Evolutionary conservation across 495 filamentous ascomycete genomes (phyloP), one percentile per base, ranked within the genome.

Genomic region (Neurospora hispaniola): DNA sequence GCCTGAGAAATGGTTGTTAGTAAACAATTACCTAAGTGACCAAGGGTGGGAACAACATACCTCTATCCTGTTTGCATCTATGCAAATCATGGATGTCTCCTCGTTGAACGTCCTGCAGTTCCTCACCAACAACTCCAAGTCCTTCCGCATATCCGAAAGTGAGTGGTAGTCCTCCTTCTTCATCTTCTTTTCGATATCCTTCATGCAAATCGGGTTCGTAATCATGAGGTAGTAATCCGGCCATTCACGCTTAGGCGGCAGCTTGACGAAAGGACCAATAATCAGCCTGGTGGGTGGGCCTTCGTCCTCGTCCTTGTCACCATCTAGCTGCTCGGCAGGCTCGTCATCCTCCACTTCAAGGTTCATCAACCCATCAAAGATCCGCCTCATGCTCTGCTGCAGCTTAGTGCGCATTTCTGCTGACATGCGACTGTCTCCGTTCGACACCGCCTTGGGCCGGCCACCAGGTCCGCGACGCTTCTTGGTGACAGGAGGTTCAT

Each of bases 21-120:
- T 54, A 1, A 7, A 54, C 59, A 23, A 41, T 68, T 35, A 41
- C 27, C 12, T 23, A 0, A 11, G 23, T 9, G 3, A 42, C 40
- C 46, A 35, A 31, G 5, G 0, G 46, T 31, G 23, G 72, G 9
- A 42, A 27, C 38, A 70, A 59, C 71, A 71, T 85, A 97, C 95
- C 88, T 97, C 94, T 81, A 99, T 98, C 59, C 90, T 83, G 79
- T 94, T 94, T 62, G 94, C 96, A 86, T 99, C 96, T 77, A 91
- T 88, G 84, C 93, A 98, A 68, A 99, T 86, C 73, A 93, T 81
- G 82, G 94, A 97, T 48, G 89, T 91, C 78, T 98, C 96, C 81
- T 99, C 96, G 81, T 99, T 99, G 82, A 96, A 99, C 7, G 91
- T 94, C 78, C 93, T 86, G 73, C 95, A 97, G 83, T 99, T 99